Evolutionary conservation across 2,329 filamentous ascomycete species (phyloP).

Genomic region (Chaetomium sp.): DNA sequence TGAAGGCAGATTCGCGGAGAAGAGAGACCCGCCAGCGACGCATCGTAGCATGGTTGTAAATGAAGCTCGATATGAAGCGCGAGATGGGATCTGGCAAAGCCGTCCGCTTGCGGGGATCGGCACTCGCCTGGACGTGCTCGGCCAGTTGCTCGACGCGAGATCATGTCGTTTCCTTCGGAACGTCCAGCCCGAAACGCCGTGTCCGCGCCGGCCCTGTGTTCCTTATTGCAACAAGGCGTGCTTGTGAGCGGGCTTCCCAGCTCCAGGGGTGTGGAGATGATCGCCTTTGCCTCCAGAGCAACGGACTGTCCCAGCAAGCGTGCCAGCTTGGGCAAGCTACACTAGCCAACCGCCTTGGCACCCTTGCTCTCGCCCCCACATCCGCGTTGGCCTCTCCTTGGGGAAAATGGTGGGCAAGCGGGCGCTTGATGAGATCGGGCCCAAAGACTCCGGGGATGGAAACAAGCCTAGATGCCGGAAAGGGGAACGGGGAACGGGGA

Average conservation of each 20-base stretch:
- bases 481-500: background rate
- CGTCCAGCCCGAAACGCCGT: constrained; percentile 23
- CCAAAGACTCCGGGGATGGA: too few relatives aligned
- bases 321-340: too few relatives aligned
- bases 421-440: too few relatives aligned
- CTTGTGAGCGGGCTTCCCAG: constrained; percentile 7
- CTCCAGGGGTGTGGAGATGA: background rate
- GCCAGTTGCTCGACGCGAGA: constrained; percentile 18
- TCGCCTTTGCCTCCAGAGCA: background rate
- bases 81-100: constrained; percentile 20
- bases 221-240: constrained; percentile 28
- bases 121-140: constrained; percentile 18
- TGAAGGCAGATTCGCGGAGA: constrained; percentile 10
- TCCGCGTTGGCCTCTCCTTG: too few relatives aligned
- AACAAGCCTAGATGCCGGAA: too few relatives aligned
- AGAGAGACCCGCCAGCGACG: too few relatives aligned
- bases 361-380: too few relatives aligned
- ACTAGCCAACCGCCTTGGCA: too few relatives aligned
- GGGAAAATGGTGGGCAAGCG: too few relatives aligned
- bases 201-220: constrained; percentile 29
- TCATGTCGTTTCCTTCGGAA: constrained; percentile 25
- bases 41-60: constrained; percentile 16
- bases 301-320: background rate
- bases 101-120: constrained; percentile 20
- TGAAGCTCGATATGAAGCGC: constrained; percentile 23